Evolutionary conservation across 306 rosid genomes (phyloP).

Genomic region (Fragaria nilgerrensis): DNA sequence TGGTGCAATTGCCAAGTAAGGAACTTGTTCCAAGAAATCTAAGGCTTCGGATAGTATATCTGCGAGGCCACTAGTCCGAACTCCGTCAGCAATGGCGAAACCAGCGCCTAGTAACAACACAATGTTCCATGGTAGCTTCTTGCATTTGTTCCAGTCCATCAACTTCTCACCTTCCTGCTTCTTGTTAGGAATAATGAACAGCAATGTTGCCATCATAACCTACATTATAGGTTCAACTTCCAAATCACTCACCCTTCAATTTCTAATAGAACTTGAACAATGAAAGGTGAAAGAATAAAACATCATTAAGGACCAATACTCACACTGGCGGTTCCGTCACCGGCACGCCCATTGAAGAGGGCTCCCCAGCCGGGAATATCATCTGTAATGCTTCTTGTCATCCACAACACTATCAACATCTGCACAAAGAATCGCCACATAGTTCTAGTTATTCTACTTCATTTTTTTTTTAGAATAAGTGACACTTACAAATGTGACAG

Average conservation of each 20-base stretch:
- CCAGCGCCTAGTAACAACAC: constrained; percentile 83
- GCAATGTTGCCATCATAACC: constrained; percentile 73
- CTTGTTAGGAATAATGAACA: constrained; percentile 88
- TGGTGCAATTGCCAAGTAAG: constrained; percentile 68
- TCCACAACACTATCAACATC: constrained; percentile 76
- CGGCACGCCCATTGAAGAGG: constrained; percentile 70
- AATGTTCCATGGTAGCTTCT: constrained; percentile 82
- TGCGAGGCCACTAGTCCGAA: constrained; percentile 69
- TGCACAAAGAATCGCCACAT: constrained; percentile 21
- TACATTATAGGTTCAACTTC: constrained; percentile 13
- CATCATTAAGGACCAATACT: constrained; percentile 22
- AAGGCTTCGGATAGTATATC: constrained; percentile 52
- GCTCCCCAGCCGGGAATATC: constrained; percentile 93
- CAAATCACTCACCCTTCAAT: background rate
- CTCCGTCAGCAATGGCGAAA: constrained; percentile 88
- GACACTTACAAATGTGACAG: background rate
- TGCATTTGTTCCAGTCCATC: constrained; percentile 94
- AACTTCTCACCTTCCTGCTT: constrained; percentile 70
- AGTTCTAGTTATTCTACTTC: background rate
- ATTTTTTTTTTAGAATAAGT: background rate
- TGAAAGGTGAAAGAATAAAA: background rate
- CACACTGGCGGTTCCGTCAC: constrained; percentile 89
- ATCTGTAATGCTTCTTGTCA: constrained; percentile 85
- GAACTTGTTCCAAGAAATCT: constrained; percentile 56
- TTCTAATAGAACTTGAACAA: background rate